Conservation (phyloP, 768 basidiomycete species). For the Mycena pura region DNA sequence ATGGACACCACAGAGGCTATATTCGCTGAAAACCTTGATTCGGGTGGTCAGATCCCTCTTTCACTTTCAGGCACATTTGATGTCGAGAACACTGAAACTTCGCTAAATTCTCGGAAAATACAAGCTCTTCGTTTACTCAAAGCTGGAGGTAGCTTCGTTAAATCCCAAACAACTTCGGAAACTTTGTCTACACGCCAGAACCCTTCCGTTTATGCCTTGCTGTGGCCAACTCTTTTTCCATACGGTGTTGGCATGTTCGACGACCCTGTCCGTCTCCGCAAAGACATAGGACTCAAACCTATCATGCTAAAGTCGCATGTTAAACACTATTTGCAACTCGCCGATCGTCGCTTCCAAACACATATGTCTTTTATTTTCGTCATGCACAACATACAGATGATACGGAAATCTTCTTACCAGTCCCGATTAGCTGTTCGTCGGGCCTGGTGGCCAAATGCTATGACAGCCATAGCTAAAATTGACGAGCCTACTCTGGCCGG, state of each 20-base stretch:
- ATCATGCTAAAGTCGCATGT: neutral
- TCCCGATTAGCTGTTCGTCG: neutral
- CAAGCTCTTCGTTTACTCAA: neutral
- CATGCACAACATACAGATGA: conserved; percentile 7
- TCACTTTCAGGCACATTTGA: neutral
- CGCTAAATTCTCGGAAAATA: conserved; percentile 2
- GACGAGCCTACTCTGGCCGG: neutral
- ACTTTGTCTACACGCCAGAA: conserved; percentile 12
- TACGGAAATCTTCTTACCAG: neutral
- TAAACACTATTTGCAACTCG: neutral
- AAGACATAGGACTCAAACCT: neutral
- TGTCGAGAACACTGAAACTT: neutral
- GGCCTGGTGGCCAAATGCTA: neutral
- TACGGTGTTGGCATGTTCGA: no score
- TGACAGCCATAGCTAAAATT: conserved; percentile 8
- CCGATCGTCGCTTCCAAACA: conserved; percentile 7
- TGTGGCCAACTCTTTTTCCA: conserved; percentile 26
- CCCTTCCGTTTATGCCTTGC: conserved; percentile 10
- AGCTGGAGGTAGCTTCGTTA: neutral
- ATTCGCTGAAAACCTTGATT: neutral
- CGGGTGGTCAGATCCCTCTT: neutral
- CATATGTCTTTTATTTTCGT: conserved; percentile 19
- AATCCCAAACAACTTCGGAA: neutral
- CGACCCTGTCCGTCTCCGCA: neutral
- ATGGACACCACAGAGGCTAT: conserved; percentile 12